phyloP scores from a whole-genome alignment of 106 monocot species.

The Narthecium ossifragum region DNA sequence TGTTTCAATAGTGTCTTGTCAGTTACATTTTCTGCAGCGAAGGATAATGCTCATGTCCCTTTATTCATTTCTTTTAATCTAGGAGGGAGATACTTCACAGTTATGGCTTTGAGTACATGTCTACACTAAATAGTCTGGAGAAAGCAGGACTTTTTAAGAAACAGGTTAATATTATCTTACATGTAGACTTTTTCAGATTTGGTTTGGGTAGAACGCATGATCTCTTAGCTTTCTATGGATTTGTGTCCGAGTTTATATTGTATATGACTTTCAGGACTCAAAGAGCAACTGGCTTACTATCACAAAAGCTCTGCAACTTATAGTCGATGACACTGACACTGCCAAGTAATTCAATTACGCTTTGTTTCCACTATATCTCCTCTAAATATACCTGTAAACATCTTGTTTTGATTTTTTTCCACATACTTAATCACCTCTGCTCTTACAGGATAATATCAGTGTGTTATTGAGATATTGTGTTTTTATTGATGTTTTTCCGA shows the following conservation, averaged over 20 bases:
- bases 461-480: too few species aligned
- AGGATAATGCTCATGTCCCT: too few species aligned
- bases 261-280: slow-evolving; percentile 65
- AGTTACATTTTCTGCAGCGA: too few species aligned
- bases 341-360: slow-evolving; percentile 87
- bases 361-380: too few species aligned
- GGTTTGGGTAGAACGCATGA: neutral
- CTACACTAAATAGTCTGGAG: slow-evolving; percentile 58
- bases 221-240: neutral
- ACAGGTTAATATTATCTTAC: slow-evolving; percentile 26
- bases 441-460: too few species aligned
- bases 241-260: neutral
- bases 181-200: neutral
- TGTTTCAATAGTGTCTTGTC: too few species aligned
- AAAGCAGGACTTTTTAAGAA: slow-evolving; percentile 62
- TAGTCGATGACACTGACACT: slow-evolving; percentile 72
- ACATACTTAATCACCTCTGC: too few species aligned
- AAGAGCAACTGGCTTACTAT: slow-evolving; percentile 79
- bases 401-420: too few species aligned
- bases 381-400: too few species aligned
- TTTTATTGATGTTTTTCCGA: too few species aligned
- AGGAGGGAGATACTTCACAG: slow-evolving; percentile 76
- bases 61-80: slow-evolving; percentile 5
- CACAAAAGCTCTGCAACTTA: slow-evolving; percentile 70
- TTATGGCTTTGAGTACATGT: slow-evolving; percentile 81